A percentile compares a stretch with the other conserved stretches of the same genome.
These are phyloP conservation scores for Piromyces finnis DNA, from an alignment of 192 early-diverging fungal species.

Conservation along the genomic window DNA sequence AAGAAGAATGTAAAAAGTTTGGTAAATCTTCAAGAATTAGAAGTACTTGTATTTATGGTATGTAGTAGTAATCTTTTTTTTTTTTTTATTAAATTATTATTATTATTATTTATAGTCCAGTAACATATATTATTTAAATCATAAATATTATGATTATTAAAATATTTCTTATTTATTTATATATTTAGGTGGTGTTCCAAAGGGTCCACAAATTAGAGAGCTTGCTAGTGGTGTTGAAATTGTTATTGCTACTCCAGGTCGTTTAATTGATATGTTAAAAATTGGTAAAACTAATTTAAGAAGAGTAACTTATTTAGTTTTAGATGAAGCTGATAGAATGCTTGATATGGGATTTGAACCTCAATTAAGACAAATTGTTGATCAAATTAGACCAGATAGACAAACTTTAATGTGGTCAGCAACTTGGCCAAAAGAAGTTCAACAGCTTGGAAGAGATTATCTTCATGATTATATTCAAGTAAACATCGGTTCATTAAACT, in stretches of 20 bases:
- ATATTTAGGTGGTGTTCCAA: conserved; percentile 53
- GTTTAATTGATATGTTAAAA: conserved; percentile 93
- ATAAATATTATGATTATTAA: no score
- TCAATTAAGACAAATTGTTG: conserved; percentile 93
- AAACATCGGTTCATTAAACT: conserved; percentile 82
- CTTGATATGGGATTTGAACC: conserved; percentile 99
- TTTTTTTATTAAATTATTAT: no score
- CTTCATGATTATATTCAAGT: conserved; percentile 89
- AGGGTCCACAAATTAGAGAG: conserved; percentile 78
- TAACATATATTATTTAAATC: no score
- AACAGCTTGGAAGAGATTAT: conserved; percentile 78
- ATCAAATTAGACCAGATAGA: conserved; percentile 89
- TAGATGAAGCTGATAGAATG: conserved; percentile 99
- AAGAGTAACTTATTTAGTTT: conserved; percentile 88
- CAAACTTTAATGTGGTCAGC: conserved; percentile 99
- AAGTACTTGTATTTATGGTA: conserved; percentile 79
- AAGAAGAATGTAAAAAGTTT: conserved; percentile 86
- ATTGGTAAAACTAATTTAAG: conserved; percentile 72
- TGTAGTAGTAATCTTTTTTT: no score
- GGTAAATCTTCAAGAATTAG: conserved; percentile 73
- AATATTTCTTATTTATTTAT: no score
- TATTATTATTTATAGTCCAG: no score
- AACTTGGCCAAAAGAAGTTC: conserved; percentile 96
- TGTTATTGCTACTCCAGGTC: conserved; percentile 93
- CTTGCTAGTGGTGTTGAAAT: conserved; percentile 76